Base-by-base conservation (phyloP, 768 basidiomycete genomes). In the Lyophyllum shimeji region DNA sequence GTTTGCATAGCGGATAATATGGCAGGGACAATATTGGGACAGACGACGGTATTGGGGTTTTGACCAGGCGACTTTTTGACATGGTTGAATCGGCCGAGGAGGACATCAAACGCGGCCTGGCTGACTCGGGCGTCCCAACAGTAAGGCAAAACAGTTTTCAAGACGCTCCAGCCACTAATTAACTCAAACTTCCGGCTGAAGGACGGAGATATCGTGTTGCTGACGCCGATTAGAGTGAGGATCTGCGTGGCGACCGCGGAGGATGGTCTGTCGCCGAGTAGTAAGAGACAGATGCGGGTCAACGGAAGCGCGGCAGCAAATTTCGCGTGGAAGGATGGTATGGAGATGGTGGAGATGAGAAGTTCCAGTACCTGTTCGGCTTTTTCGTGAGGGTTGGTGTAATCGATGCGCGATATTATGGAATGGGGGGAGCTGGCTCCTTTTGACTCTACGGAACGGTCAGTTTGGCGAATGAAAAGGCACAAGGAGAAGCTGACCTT, bases 121-220 rank as follows among this genome's bases (percentile, higher is more conserved):
- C 92, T 87, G 13, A 95, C 84, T 17, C 69, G 75, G 7, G 72
- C 67, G 60, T 87, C 79, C 95, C 95, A 96, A 44, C 77, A 74
- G 20, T 68, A 62, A 0, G 93, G 89, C 18, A 95, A 64, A 24
- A 87, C 80, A 3, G 77, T 78, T 66, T 85, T 87, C 33, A 96
- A 67, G 2, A 89, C 76, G 45, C 77, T 84, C 89, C 93, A 96
- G 8, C 95, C 95, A 50, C 86, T 87, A 34, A 90, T 85, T 0
- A 89, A 74, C 67, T 95, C 94, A 61, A 96, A 93, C 62, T 90
- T 93, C 53, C 87, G 78, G 45, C 74, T 80, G 72, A 95, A 97
- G 1, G 85, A 81, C 9, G 79, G 65, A 0, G 85, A 84, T 25
- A 76, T 68, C 15, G 70, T 71, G 25, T 87, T 74, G 55, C 85